Evolutionary conservation across 345 rosid genomes (phyloP), one percentile per base, ranked within the genome.

Genomic region (Gossypium australe): DNA sequence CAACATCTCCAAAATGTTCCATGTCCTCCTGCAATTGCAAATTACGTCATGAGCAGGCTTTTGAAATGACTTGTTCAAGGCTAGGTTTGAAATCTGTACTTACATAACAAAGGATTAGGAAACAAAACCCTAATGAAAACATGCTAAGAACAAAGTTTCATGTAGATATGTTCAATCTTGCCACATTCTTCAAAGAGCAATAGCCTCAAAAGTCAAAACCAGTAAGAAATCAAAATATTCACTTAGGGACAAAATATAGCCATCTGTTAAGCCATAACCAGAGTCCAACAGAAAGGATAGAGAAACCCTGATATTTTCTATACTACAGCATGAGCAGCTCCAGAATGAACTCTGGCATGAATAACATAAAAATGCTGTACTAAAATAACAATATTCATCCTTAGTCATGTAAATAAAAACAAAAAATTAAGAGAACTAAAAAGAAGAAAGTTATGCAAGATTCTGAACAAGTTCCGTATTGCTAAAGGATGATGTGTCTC

Each of bases 21-120:
- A 92, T 87, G 86, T 95, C 98, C 14, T 93, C 98, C 99, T 95
- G 96, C 86, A 85, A 80, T 86, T 55, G 78, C 68, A 76, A 76
- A 45, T n/a, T 34, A 75, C 66, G 11, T 74, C 69, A 64, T 70
- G 64, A 65, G 76, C 56, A 80, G 45, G 67, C 73, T 56, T 41
- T 58, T 13, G 9, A 72, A 58, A 45, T 58, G 66, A 72, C 34
- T 34, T n/a, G 5, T 17, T 12, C 44, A 29, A 29, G 27, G 60
- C 27, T 56, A 56, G 27, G 24, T 25, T 56, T 56, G 27, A 56
- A 20, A 56, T 16, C 24, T 3, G 16, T 49, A 16, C 53, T 49
- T 49, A 14, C 11, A 47, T 13, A 14, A 64, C 22, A 9, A 38
- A 43, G n/a, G 24, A 64, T 38, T 38, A 61, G 14, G 65, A 61